Conservation (phyloP, 352 stramenopile genomes). For the Pythium phragmitis region DNA sequence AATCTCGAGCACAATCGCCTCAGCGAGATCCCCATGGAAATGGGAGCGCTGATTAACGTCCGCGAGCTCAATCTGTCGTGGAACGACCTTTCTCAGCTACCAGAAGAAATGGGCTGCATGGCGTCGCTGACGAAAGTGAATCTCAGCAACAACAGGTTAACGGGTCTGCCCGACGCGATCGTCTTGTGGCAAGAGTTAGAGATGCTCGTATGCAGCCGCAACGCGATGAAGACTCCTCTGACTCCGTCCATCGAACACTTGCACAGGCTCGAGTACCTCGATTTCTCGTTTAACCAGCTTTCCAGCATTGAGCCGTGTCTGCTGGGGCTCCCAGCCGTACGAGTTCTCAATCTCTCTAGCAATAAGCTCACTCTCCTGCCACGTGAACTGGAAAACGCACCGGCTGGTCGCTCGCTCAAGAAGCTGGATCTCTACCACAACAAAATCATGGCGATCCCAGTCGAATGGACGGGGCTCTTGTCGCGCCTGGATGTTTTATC, state of each 20-base stretch:
- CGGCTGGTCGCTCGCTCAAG: slow-evolving; percentile 25
- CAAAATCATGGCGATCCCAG: slow-evolving; percentile 43
- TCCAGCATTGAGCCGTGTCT: slow-evolving; percentile 47
- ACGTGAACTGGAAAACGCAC: slow-evolving; percentile 32
- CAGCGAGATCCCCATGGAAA: slow-evolving; percentile 41
- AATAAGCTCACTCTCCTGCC: slow-evolving; percentile 55
- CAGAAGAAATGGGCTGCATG: slow-evolving; percentile 62
- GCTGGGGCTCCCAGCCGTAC: slow-evolving; percentile 41
- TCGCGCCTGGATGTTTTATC: slow-evolving; percentile 54
- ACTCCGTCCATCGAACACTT: slow-evolving; percentile 32
- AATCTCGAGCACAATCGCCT: slow-evolving; percentile 46
- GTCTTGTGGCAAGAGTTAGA: slow-evolving; percentile 43
- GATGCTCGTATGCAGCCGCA: slow-evolving; percentile 50
- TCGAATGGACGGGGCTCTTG: slow-evolving; percentile 54
- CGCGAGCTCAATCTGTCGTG: slow-evolving; percentile 52
- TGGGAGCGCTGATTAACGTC: slow-evolving; percentile 51
- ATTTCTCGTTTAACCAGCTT: slow-evolving; percentile 57
- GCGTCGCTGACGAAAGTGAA: slow-evolving; percentile 37
- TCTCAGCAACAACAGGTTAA: slow-evolving; percentile 56
- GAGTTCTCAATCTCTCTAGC: slow-evolving; percentile 52
- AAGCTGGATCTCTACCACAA: slow-evolving; percentile 75
- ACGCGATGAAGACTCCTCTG: slow-evolving; percentile 42
- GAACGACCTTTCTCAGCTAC: slow-evolving; percentile 54
- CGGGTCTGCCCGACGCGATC: slow-evolving; percentile 44
- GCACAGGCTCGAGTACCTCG: slow-evolving; percentile 45